Conservation (phyloP, 2,329 filamentous ascomycete species). For the Colletotrichum sp. region DNA sequence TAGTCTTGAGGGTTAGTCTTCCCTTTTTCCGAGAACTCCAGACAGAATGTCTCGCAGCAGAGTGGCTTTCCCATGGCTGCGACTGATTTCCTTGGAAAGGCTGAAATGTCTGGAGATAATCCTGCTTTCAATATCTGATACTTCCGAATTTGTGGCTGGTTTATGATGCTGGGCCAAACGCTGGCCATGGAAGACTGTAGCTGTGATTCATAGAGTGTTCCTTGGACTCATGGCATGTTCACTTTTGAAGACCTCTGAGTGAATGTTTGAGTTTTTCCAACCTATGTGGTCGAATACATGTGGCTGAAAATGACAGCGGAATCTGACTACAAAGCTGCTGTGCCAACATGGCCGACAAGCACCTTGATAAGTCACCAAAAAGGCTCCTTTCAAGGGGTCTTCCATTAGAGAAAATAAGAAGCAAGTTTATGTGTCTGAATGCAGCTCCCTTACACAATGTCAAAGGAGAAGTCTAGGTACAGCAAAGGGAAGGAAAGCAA, state of each 20-base stretch:
- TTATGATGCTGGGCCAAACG: accelerated
- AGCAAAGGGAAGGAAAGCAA: not conserved
- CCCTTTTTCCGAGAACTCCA: not conserved
- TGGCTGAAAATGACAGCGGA: not conserved
- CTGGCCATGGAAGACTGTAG: accelerated
- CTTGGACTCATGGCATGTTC: not conserved
- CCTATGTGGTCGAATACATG: not conserved
- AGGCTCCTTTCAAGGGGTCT: not conserved
- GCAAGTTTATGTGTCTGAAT: too few species aligned
- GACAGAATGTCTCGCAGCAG: not conserved
- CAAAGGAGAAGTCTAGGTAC: not conserved
- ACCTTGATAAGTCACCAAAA: not conserved
- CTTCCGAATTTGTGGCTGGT: not conserved
- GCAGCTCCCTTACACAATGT: not conserved
- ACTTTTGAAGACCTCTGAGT: not conserved
- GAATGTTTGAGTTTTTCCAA: not conserved
- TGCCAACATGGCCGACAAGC: not conserved
- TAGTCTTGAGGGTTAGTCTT: not conserved
- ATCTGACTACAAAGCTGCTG: not conserved
- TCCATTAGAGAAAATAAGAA: not conserved
- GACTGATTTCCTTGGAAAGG: not conserved
- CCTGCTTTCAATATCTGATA: accelerated
- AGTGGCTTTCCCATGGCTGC: not conserved
- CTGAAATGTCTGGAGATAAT: accelerated
- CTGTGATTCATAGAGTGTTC: not conserved